phyloP scores from a whole-genome alignment of 2,329 filamentous ascomycete genomes.

The Cordyceps cicadae region DNA sequence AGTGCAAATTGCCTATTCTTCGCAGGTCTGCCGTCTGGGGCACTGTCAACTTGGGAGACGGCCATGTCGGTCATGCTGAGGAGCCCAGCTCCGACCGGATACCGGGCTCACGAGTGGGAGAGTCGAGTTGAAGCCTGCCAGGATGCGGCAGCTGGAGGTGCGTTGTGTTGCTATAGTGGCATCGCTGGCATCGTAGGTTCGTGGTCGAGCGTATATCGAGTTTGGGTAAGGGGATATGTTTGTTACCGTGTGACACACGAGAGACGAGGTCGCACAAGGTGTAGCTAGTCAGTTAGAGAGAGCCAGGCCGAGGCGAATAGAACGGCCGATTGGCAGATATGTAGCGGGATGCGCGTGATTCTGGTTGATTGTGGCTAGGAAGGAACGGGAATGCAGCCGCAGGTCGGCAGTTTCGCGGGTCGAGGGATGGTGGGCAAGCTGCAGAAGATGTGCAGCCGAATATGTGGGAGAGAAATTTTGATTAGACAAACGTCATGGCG shows the following conservation, averaged over 20 bases:
- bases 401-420: neutral
- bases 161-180: slow-evolving; percentile 5
- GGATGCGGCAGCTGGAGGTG: neutral
- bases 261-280: too few species aligned
- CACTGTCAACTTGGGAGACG: neutral
- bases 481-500: slow-evolving; percentile 2
- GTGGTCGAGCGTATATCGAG: neutral
- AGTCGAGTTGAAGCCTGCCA: neutral
- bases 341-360: neutral
- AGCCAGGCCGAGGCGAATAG: neutral
- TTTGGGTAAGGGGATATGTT: neutral
- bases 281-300: too few species aligned
- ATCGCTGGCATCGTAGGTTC: neutral
- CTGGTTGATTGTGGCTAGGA: neutral
- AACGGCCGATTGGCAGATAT: neutral
- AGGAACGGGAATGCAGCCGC: neutral
- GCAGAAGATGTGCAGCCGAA: neutral
- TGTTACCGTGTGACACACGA: neutral
- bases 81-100: slow-evolving; percentile 11
- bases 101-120: neutral
- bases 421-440: neutral
- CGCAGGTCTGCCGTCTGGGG: neutral
- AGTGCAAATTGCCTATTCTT: slow-evolving; percentile 10
- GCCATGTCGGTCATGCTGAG: slow-evolving; percentile 9
- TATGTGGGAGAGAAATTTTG: slow-evolving; percentile 2